A percentile compares a stretch with the other conserved stretches of the same genome.
Conservation (phyloP, 163 green algal genomes). For the Chloromonas sp. region DNA sequence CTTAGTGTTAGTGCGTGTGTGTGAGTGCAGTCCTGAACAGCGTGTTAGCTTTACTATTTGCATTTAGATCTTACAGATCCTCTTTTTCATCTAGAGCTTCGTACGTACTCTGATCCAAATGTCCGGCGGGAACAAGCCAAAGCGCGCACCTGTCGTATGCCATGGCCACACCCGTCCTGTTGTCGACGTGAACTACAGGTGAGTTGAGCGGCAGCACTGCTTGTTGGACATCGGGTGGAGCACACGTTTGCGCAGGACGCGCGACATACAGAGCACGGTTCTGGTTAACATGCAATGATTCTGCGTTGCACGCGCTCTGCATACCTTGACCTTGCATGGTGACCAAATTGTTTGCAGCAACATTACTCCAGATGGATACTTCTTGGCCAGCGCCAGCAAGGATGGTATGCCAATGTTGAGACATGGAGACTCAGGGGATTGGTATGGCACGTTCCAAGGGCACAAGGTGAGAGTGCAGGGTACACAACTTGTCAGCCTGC, state of each 20-base stretch:
- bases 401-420: conserved; percentile 96
- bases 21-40: too few relatives aligned
- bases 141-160: conserved; percentile 71
- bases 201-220: not conserved
- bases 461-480: conserved; percentile 53
- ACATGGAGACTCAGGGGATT: conserved; percentile 91
- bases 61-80: too few relatives aligned
- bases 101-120: too few relatives aligned
- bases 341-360: conserved; percentile 20
- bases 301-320: too few relatives aligned
- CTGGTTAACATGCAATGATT: too few relatives aligned
- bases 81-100: too few relatives aligned
- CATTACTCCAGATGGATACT: conserved; percentile 91
- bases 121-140: not conserved
- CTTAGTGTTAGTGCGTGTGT: too few relatives aligned
- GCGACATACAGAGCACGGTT: too few relatives aligned
- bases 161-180: conserved; percentile 87
- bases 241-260: too few relatives aligned
- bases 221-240: too few relatives aligned
- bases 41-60: too few relatives aligned
- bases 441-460: conserved; percentile 96
- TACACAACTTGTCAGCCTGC: not conserved
- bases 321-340: too few relatives aligned
- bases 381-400: conserved; percentile 91
- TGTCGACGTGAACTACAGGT: conserved; percentile 87